Conservation (phyloP, 2,329 filamentous ascomycete genomes). For the Venturia aucupariae region DNA sequence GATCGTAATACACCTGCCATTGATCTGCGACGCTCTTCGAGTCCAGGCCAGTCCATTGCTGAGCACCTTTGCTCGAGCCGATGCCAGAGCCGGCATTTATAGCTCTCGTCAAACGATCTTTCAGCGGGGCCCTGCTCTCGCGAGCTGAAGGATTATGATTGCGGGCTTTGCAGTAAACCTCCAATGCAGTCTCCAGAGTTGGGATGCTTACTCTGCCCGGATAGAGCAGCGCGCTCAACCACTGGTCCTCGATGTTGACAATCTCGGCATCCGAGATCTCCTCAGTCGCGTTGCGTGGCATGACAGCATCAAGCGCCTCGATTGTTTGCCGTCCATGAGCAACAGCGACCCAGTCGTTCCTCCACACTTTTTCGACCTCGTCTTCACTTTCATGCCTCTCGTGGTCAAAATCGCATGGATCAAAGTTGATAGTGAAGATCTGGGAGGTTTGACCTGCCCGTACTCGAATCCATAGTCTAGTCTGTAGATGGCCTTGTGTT, state of each 20-base stretch:
- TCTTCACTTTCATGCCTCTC: not conserved
- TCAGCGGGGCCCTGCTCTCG: slow-evolving; percentile 43
- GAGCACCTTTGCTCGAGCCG: slow-evolving; percentile 54
- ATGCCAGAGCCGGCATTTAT: slow-evolving; percentile 37
- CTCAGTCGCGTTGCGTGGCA: not conserved
- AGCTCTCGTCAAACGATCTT: slow-evolving; percentile 63
- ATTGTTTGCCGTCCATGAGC: slow-evolving; percentile 33
- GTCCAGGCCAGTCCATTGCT: slow-evolving; percentile 18
- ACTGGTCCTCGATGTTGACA: slow-evolving; percentile 52
- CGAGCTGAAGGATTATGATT: slow-evolving; percentile 23
- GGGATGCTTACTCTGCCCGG: slow-evolving; percentile 73
- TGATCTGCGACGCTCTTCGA: slow-evolving; percentile 59
- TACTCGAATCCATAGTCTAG: slow-evolving; percentile 39
- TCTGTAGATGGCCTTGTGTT: slow-evolving; percentile 17
- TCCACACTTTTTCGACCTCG: slow-evolving; percentile 51
- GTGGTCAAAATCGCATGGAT: slow-evolving; percentile 51
- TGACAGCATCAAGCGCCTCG: slow-evolving; percentile 25
- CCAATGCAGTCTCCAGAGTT: slow-evolving; percentile 73
- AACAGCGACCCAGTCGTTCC: slow-evolving; percentile 36
- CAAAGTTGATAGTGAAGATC: slow-evolving; percentile 64
- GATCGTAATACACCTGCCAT: slow-evolving; percentile 83
- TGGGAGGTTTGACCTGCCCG: slow-evolving; percentile 50
- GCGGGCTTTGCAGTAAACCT: slow-evolving; percentile 65
- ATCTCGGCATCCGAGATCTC: not conserved
- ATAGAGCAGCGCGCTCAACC: slow-evolving; percentile 73